Evolutionary conservation across 1,284 basidiomycete species (phyloP), one percentile per base, ranked within the genome.

Genomic region (Malassezia japonica): DNA sequence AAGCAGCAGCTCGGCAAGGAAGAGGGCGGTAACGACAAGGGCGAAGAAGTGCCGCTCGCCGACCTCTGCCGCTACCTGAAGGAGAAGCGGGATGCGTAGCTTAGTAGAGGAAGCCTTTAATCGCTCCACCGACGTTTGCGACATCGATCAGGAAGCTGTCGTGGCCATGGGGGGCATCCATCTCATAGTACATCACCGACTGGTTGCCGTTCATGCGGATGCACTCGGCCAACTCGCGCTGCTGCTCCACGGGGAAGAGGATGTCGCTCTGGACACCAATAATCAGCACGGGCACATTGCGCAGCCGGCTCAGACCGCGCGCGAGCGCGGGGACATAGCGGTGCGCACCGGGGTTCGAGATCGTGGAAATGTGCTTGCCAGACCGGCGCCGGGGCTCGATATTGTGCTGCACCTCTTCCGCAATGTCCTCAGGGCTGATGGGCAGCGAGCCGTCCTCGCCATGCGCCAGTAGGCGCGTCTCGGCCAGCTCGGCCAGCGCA

Each of bases 261-360:
- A 96, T 91, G 67, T 99, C 92, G 65, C 84, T 87, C 76, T 99
- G 92, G 5, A 95, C 92, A 16, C 94, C 94, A 10, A 99, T 79
- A 1, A 99, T 80, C 24, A 99, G 79, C 1, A 80, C 82, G 0
- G 94, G 91, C 29, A 83, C 92, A 52, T 84, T 76, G 12, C 77
- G 75, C 1, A 98, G 79, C 3, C 87, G 83, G 29, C 77, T 67
- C 45, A 99, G 80, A 24, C 92, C 94, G n/a, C 79, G 78, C 1
- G 87, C 84, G 8, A 99, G 81, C 24, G 82, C 83, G 8, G 83
- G 78, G 10, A 98, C 79, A 74, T 95, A 83, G 3, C 85, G 79
- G 29, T 77, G 67, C 2, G 70, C 76, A 4, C 70, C 69, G 12
- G 75, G 74, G 41, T 77, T 77, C 2, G 77, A 77, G 8, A 79